A percentile compares a stretch with the other conserved stretches of the same genome.
These are phyloP conservation scores for Arabidopsis thaliana DNA, from an alignment of 345 rosid species.

Conservation along the genomic window DNA sequence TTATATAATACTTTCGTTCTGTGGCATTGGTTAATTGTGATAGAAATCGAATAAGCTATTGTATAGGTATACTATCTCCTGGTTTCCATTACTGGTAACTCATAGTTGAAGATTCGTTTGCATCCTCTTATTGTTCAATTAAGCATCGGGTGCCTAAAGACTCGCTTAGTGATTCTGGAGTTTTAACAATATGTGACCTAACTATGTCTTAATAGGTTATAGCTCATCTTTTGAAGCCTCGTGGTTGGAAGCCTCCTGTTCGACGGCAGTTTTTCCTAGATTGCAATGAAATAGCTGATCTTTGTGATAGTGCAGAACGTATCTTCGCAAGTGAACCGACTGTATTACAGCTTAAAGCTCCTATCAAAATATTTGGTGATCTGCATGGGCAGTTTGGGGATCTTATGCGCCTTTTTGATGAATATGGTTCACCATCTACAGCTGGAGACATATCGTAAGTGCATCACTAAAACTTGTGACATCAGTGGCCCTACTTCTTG, in stretches of 20 bases:
- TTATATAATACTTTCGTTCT: conserved; percentile 8
- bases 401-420: conserved; percentile 97
- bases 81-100: conserved; percentile 7
- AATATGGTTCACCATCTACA: conserved; percentile 92
- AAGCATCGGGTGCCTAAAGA: not conserved
- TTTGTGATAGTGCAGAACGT: conserved; percentile 86
- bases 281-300: conserved; percentile 93
- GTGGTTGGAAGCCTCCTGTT: conserved; percentile 97
- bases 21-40: conserved; percentile 18
- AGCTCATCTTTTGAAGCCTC: conserved; percentile 87
- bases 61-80: conserved; percentile 14
- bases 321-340: conserved; percentile 85
- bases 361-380: conserved; percentile 93
- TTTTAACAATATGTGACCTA: conserved; percentile 19
- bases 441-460: conserved; percentile 97
- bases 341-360: conserved; percentile 87
- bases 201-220: conserved; percentile 57
- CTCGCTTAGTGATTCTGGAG: not conserved
- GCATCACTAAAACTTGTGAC: conserved; percentile 19
- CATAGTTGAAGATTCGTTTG: conserved; percentile 7
- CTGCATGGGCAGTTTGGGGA: conserved; percentile 95
- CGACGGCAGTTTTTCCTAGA: conserved; percentile 89
- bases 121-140: not conserved
- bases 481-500: conserved; percentile 10
- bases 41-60: not conserved